A percentile compares a stretch with the other conserved stretches of the same genome.
Conservation (phyloP, 495 filamentous ascomycete genomes). For the Neurospora sp. region DNA sequence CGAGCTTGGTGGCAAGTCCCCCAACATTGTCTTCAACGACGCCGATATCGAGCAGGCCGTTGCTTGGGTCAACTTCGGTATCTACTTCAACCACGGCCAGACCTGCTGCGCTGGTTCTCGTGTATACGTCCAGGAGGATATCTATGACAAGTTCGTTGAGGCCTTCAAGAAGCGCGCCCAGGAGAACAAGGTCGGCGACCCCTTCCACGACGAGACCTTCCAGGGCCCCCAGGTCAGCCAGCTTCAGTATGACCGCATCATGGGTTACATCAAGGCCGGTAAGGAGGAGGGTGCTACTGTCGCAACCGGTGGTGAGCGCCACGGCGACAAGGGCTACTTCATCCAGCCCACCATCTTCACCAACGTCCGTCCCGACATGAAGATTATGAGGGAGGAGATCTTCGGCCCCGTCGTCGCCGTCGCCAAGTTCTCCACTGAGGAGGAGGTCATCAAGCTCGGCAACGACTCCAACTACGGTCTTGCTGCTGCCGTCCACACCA, state of each 20-base stretch:
- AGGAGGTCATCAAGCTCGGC: slow-evolving; percentile 69
- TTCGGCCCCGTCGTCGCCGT: slow-evolving; percentile 93
- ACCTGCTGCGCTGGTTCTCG: slow-evolving; percentile 96
- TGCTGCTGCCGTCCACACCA: slow-evolving; percentile 88
- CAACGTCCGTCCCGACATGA: slow-evolving; percentile 82
- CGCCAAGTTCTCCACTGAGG: slow-evolving; percentile 86
- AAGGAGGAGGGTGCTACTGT: slow-evolving; percentile 81
- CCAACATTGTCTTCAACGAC: slow-evolving; percentile 95
- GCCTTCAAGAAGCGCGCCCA: slow-evolving; percentile 79
- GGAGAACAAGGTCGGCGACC: slow-evolving; percentile 84
- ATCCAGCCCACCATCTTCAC: slow-evolving; percentile 97
- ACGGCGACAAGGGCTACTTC: slow-evolving; percentile 88
- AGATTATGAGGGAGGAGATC: slow-evolving; percentile 98
- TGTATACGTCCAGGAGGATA: slow-evolving; percentile 88
- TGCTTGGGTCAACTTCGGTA: slow-evolving; percentile 97
- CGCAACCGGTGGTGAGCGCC: slow-evolving; percentile 76
- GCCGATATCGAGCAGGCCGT: slow-evolving; percentile 94
- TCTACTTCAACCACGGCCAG: slow-evolving; percentile 98
- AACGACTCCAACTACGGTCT: slow-evolving; percentile 83
- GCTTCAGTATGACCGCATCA: slow-evolving; percentile 93
- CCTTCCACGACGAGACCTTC: slow-evolving; percentile 81
- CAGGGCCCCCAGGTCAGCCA: slow-evolving; percentile 95
- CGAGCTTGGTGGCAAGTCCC: slow-evolving; percentile 95
- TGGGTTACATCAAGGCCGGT: slow-evolving; percentile 91
- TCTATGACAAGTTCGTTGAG: slow-evolving; percentile 90